Evolutionary conservation across 208 protist genomes (phyloP).

Genomic region (Trypanosoma avium): DNA sequence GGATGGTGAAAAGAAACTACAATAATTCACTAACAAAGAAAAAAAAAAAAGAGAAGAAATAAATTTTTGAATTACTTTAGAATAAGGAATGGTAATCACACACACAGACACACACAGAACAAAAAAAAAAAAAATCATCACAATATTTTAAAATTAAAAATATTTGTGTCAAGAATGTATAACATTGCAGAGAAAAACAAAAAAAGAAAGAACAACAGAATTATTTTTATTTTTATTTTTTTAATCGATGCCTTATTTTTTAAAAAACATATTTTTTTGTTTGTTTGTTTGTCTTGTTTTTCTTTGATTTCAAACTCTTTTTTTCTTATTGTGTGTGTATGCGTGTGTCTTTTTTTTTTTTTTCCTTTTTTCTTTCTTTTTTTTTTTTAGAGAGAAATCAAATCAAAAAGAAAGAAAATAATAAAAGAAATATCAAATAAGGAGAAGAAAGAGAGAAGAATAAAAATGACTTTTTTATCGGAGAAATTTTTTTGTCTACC

Average conservation of each 20-base stretch:
- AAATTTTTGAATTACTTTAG: too few relatives aligned
- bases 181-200: too few relatives aligned
- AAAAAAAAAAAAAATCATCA: too few relatives aligned
- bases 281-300: not conserved
- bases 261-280: not conserved
- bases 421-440: not conserved
- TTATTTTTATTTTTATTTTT: not conserved
- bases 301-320: not conserved
- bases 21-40: not conserved
- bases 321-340: not conserved
- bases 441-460: constrained; percentile 20
- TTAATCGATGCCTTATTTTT: constrained; percentile 1
- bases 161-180: too few relatives aligned
- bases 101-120: too few relatives aligned
- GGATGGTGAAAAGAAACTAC: not conserved
- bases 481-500: too few relatives aligned
- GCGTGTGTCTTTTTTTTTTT: constrained; percentile 10
- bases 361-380: constrained; percentile 8
- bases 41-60: not conserved
- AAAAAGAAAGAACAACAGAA: not conserved
- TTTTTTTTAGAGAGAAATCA: constrained; percentile 1
- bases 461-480: not conserved
- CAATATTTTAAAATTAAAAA: too few relatives aligned
- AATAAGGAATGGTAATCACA: too few relatives aligned
- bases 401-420: not conserved